Evolutionary conservation across 345 rosid species (phyloP), one percentile per base, ranked within the genome.

Genomic region (Firmiana major): DNA sequence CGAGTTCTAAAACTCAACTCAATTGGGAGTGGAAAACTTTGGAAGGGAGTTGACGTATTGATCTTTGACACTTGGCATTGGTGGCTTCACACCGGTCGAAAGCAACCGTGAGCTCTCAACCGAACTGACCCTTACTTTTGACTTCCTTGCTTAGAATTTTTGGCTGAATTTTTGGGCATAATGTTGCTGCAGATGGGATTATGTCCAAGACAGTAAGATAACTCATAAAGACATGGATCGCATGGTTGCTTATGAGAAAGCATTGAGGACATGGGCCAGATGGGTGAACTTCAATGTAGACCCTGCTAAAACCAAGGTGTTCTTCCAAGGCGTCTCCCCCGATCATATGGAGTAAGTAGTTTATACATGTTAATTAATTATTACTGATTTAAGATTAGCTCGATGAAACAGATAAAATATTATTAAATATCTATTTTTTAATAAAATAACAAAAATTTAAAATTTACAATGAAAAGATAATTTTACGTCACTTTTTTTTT

Each of bases 41-140:
- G 97, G 98, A 83, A 76, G 76, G 84, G 75, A 0, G 84, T 73
- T 24, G 92, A 92, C 76, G 79, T 86, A 38, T 74, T 94, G 83
- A 31, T 94, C 66, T 94, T 92, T 82, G 83, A 94, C 58, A 71
- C 95, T 1, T 94, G 98, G 98, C 98, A 94, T 63, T 94, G 97
- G 98, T 94, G 98, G 98, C 92, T 89, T 73, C 98, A 94, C 77
- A 84, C 88, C 0, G 91, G 84, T 24, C 79, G 88, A 71, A 93
- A 94, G 74, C 98, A 94, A 79, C 90, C 93, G 90, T 94, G 82
- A 49, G 85, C 22, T 0, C 0, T 10, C 22, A 19, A 5, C 7
- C 49, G 1, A 15, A n/a, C n/a, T n/a, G n/a, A n/a, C 22, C 5
- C 0, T 46, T 21, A 19, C 34, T 46, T 22, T 16, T 26, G 40